Evolutionary conservation across 768 basidiomycete genomes (phyloP).

Genomic region (Xerocomellus chrysenteron): DNA sequence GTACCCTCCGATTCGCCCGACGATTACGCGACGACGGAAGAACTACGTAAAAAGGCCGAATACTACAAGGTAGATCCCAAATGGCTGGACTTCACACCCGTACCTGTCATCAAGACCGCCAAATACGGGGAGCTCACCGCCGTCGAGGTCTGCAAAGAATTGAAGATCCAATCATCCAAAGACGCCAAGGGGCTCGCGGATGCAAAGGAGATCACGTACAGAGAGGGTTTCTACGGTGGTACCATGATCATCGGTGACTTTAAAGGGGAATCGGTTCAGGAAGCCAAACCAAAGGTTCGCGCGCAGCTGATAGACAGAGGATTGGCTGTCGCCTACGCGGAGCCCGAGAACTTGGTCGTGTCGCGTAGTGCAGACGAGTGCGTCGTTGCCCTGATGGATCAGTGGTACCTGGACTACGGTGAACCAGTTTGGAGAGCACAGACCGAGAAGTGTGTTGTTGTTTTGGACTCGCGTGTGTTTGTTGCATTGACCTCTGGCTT

Average conservation of each 20-base stretch:
- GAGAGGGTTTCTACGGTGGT: slow-evolving; percentile 96
- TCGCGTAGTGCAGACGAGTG: slow-evolving; percentile 95
- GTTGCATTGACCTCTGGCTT: not conserved
- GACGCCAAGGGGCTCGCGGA: slow-evolving; percentile 91
- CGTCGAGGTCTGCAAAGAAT: slow-evolving; percentile 73
- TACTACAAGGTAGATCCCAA: slow-evolving; percentile 92
- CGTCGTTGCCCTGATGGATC: slow-evolving; percentile 96
- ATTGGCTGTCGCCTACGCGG: slow-evolving; percentile 87
- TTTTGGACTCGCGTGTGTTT: not conserved
- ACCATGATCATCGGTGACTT: slow-evolving; percentile 90
- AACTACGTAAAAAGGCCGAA: slow-evolving; percentile 93
- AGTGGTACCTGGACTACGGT: slow-evolving; percentile 99
- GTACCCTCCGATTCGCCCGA: slow-evolving; percentile 99
- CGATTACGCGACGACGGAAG: slow-evolving; percentile 86
- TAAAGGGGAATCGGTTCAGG: slow-evolving; percentile 84
- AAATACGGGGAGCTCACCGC: slow-evolving; percentile 94
- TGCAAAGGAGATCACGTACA: slow-evolving; percentile 97
- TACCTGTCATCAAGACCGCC: slow-evolving; percentile 85
- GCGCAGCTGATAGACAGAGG: slow-evolving; percentile 76
- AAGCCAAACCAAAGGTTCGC: slow-evolving; percentile 88
- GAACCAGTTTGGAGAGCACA: slow-evolving; percentile 85
- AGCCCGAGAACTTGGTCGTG: slow-evolving; percentile 89
- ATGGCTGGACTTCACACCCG: slow-evolving; percentile 83
- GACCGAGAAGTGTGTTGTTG: slow-evolving; percentile 67
- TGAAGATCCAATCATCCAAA: slow-evolving; percentile 95